Conservation (phyloP, 2,329 filamentous ascomycete species). For the Arthroderma sp. region DNA sequence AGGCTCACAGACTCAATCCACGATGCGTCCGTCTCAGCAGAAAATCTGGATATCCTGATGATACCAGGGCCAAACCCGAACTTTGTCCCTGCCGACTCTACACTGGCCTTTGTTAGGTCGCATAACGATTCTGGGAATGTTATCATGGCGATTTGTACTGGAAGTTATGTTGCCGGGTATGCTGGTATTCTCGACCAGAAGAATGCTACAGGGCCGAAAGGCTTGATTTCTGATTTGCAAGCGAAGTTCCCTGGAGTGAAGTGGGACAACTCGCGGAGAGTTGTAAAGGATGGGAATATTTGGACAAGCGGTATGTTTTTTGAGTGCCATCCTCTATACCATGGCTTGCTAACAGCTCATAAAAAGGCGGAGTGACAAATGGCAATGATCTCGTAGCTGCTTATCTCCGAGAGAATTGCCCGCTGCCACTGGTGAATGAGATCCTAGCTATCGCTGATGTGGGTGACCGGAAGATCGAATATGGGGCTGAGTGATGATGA, state of each 20-base stretch:
- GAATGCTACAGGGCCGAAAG: slow-evolving; percentile 17
- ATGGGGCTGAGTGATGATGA: not conserved
- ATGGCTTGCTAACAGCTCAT: not conserved
- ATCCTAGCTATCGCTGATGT: slow-evolving; percentile 7
- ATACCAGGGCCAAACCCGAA: slow-evolving; percentile 30
- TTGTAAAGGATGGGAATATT: slow-evolving; percentile 8
- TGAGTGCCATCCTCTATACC: not conserved
- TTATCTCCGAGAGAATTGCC: slow-evolving; percentile 8
- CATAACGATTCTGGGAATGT: slow-evolving; percentile 23
- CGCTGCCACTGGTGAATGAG: slow-evolving; percentile 4
- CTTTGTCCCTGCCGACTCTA: slow-evolving; percentile 19
- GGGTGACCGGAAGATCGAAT: slow-evolving; percentile 2
- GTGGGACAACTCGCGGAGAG: slow-evolving; percentile 7
- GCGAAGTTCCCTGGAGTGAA: slow-evolving; percentile 19
- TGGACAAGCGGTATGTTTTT: slow-evolving; percentile 9
- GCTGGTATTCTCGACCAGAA: slow-evolving; percentile 18
- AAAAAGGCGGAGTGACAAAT: slow-evolving; percentile 8
- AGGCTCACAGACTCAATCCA: slow-evolving; percentile 20
- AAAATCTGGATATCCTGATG: slow-evolving; percentile 27
- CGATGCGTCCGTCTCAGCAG: slow-evolving; percentile 24
- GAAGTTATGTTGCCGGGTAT: slow-evolving; percentile 16
- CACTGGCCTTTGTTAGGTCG: slow-evolving; percentile 22
- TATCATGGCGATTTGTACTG: slow-evolving; percentile 22
- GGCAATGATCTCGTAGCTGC: slow-evolving; percentile 8
- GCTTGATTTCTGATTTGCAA: slow-evolving; percentile 17